Percentiles rank a stretch among this genome's conserved stretches.
These are phyloP conservation scores for Aspergillus sp. DNA, from an alignment of 2,329 filamentous ascomycete species.

Conservation along the genomic window DNA sequence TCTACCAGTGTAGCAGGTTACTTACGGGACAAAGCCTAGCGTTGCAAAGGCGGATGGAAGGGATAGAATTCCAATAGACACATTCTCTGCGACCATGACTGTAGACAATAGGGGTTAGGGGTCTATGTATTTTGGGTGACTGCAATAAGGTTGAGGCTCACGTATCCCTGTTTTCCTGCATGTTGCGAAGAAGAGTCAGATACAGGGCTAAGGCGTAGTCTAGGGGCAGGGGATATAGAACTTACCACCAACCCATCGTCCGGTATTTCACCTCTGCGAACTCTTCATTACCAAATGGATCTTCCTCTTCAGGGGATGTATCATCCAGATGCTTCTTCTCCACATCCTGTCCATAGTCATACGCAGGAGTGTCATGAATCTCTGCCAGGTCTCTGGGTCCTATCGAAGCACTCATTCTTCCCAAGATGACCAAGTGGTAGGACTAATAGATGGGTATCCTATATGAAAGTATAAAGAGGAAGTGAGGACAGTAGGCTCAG, in stretches of 20 bases:
- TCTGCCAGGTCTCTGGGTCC: background rate
- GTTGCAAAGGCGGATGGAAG: conserved; percentile 57
- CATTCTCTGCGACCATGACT: conserved; percentile 62
- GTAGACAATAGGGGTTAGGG: conserved; percentile 9
- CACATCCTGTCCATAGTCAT: conserved; percentile 3
- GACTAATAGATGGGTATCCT: background rate
- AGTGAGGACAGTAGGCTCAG: background rate
- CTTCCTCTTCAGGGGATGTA: conserved; percentile 16
- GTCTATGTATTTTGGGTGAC: background rate
- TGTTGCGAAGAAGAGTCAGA: conserved; percentile 1
- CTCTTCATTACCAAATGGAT: conserved; percentile 44
- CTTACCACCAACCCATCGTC: conserved; percentile 50
- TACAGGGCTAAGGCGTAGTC: background rate
- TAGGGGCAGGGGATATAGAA: background rate
- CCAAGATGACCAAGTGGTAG: background rate
- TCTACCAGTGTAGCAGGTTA: background rate
- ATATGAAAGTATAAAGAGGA: background rate
- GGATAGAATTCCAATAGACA: conserved; percentile 60
- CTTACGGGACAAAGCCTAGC: conserved; percentile 57
- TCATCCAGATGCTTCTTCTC: conserved; percentile 17
- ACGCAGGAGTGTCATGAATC: conserved; percentile 1
- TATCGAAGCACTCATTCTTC: background rate
- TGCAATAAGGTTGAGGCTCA: conserved; percentile 22
- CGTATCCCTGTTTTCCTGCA: conserved; percentile 41
- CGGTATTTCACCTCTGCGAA: conserved; percentile 51